A percentile compares a stretch with the other conserved stretches of the same genome.
Evolutionary conservation across 2,329 filamentous ascomycete genomes (phyloP).

Genomic region (Cercospora janseana): DNA sequence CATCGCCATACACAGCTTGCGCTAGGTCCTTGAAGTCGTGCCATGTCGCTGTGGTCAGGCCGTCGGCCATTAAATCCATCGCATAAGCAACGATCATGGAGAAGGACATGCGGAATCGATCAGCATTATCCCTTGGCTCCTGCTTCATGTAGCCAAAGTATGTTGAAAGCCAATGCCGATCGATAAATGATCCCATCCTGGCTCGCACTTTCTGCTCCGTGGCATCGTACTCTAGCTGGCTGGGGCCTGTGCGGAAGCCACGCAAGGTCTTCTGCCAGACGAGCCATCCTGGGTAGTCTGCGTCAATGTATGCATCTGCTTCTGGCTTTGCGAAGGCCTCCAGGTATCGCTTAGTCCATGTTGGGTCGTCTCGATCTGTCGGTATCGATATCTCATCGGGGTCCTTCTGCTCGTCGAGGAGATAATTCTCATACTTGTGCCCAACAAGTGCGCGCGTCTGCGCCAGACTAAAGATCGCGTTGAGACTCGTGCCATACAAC

Average conservation of each 20-base stretch:
- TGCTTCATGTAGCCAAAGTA: conserved; percentile 95
- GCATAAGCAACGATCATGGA: conserved; percentile 84
- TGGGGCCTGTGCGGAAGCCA: conserved; percentile 71
- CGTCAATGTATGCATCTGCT: conserved; percentile 85
- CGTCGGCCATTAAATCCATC: conserved; percentile 85
- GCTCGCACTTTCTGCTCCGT: conserved; percentile 70
- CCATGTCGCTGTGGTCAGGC: conserved; percentile 72
- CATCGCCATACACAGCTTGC: conserved; percentile 77
- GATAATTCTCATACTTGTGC: conserved; percentile 83
- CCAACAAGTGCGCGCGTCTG: conserved; percentile 82
- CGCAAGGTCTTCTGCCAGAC: conserved; percentile 89
- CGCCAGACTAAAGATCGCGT: conserved; percentile 73
- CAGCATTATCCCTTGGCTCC: conserved; percentile 79
- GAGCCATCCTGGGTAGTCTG: conserved; percentile 91
- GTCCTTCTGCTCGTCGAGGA: conserved; percentile 75
- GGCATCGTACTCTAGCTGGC: conserved; percentile 73
- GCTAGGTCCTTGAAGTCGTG: conserved; percentile 84
- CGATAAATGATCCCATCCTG: conserved; percentile 77
- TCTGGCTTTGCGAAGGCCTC: conserved; percentile 72
- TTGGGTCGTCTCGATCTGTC: conserved; percentile 70
- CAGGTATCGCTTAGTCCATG: conserved; percentile 77
- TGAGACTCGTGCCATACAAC: conserved; percentile 78
- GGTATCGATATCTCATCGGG: conserved; percentile 72
- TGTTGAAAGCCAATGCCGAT: conserved; percentile 78
- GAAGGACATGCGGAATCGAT: conserved; percentile 86